Percentiles rank a stretch among this genome's conserved stretches.
Conservation (phyloP, 371 early-diverging fungal genomes). For the Rhizopus stolonifer region DNA sequence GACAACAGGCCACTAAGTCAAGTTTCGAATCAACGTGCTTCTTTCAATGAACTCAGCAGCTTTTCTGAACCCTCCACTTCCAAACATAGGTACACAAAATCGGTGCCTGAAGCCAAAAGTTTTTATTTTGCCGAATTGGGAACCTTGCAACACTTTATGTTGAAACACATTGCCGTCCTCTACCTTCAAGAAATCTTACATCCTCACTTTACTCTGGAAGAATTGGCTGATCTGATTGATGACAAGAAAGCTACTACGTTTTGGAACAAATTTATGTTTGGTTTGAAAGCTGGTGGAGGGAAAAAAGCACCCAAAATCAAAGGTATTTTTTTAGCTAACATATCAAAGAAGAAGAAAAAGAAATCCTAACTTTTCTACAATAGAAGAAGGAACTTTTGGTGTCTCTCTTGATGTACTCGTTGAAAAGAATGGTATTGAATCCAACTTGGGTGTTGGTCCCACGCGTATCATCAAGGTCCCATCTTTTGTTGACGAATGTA, state of each 20-base stretch:
- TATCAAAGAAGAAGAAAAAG: background rate
- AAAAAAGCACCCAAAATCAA: conserved; percentile 62
- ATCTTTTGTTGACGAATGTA: conserved; percentile 79
- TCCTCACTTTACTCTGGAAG: conserved; percentile 62
- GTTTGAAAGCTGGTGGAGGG: conserved; percentile 57
- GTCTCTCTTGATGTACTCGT: conserved; percentile 83
- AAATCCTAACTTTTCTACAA: background rate
- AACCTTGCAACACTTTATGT: conserved; percentile 79
- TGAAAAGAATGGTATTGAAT: conserved; percentile 82
- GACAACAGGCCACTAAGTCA: conserved; percentile 12
- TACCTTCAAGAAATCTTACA: conserved; percentile 73
- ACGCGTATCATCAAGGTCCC: conserved; percentile 78
- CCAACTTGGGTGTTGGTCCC: conserved; percentile 77
- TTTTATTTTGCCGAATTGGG: conserved; percentile 80
- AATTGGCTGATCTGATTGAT: conserved; percentile 72
- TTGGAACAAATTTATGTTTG: conserved; percentile 74
- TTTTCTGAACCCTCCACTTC: conserved; percentile 13
- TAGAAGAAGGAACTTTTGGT: conserved; percentile 84
- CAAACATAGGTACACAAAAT: conserved; percentile 29
- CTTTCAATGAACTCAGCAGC: conserved; percentile 7
- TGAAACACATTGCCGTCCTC: conserved; percentile 83
- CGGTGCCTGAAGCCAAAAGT: conserved; percentile 43
- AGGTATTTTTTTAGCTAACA: conserved; percentile 41
- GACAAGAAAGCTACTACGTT: conserved; percentile 64
- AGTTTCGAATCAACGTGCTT: conserved; percentile 6